Evolutionary conservation across 768 basidiomycete genomes (phyloP), one percentile per base, ranked within the genome.

Genomic region (Boletellus sp.): DNA sequence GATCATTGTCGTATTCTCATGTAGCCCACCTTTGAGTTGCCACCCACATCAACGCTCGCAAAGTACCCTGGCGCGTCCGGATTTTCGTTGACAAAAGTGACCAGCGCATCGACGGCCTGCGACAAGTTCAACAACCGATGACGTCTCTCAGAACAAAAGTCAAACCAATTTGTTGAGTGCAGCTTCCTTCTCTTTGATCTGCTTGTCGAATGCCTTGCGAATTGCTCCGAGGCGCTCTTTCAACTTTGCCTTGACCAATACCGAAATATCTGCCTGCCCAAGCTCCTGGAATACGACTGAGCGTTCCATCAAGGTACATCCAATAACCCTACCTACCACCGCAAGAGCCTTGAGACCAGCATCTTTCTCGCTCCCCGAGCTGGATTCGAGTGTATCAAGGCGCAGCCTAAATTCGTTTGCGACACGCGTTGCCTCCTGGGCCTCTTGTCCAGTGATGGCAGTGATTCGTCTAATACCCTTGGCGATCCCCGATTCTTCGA

Each of bases 401-500:
- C 78, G 78, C 4, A 76, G 71, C 51, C 79, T 76, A 19, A 94
- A 76, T 16, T 74, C 73, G 45, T 80, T 74, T 5, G 89, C 92
- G 42, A 77, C 64, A 16, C 86, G 82, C 1, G 79, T 83, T 10
- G 87, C 91, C 23, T 87, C 86, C 31, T 87, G 79, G 0, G 96
- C 96, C 66, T 98, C 94, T 55, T 92, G 81, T 16, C 95, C 95
- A 0, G 96, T 98, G 44, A 99, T 85, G 33, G 93, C 96, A 42
- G 89, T 85, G 50, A 99, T 85, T 33, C 96, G 83, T 43, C 96
- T 86, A 55, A 97, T 95, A 35, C 96, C 96, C 74, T 98, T 98
- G 7, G 96, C 96, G 60, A 98, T 98, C 31, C 94, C 94, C 4
- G 90, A 90, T 68, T 98, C 96, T 62, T 98, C 96, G 6, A 81